Evolutionary conservation across 352 stramenopile genomes (phyloP).

Genomic region (Phytophthora sansomeana): DNA sequence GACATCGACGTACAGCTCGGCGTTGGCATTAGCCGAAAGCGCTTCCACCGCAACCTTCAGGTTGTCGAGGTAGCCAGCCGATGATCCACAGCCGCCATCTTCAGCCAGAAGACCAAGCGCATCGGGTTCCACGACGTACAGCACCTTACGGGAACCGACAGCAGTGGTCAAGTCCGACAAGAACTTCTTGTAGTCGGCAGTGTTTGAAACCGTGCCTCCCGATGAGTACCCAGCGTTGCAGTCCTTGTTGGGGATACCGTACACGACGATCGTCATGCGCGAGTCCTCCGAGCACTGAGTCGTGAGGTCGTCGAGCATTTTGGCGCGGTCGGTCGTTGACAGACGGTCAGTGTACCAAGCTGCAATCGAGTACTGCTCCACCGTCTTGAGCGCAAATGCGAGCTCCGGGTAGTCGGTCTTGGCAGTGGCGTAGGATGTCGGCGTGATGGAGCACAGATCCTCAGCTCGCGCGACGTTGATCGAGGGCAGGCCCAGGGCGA

Average conservation of each 20-base stretch:
- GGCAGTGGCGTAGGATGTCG: slow-evolving; percentile 47
- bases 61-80: slow-evolving; percentile 58
- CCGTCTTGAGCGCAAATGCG: slow-evolving; percentile 36
- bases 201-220: slow-evolving; percentile 44
- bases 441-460: slow-evolving; percentile 48
- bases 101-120: slow-evolving; percentile 57
- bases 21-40: slow-evolving; percentile 60
- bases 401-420: slow-evolving; percentile 44
- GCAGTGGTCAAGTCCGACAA: slow-evolving; percentile 44
- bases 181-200: slow-evolving; percentile 57
- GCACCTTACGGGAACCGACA: slow-evolving; percentile 60
- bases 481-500: slow-evolving; percentile 21
- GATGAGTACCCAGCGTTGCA: slow-evolving; percentile 63
- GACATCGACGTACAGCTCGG: slow-evolving; percentile 70
- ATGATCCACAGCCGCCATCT: slow-evolving; percentile 50
- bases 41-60: slow-evolving; percentile 48
- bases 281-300: slow-evolving; percentile 40
- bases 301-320: slow-evolving; percentile 36
- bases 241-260: slow-evolving; percentile 82
- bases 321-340: slow-evolving; percentile 33
- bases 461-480: slow-evolving; percentile 17
- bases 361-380: slow-evolving; percentile 52
- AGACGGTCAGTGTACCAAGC: slow-evolving; percentile 63
- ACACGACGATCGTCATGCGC: slow-evolving; percentile 64
- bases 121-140: slow-evolving; percentile 80